Conservation (phyloP, 495 filamentous ascomycete genomes). For the Talaromyces nanjingensis region DNA sequence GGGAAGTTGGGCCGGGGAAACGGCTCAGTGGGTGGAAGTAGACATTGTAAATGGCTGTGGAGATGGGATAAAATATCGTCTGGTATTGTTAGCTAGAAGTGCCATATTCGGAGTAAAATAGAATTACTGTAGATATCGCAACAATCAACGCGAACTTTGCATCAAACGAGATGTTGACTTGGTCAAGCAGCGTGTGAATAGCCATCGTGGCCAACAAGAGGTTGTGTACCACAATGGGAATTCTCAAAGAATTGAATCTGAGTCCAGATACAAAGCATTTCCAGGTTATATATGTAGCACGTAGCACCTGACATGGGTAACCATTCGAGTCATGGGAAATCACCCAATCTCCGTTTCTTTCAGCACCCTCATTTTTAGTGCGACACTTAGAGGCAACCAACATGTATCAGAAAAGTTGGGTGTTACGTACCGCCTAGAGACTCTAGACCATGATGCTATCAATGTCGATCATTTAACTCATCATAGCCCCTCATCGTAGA, state of each 20-base stretch:
- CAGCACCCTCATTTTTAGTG: too few species aligned
- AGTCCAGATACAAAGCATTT: too few species aligned
- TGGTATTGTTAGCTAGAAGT: constrained; percentile 5
- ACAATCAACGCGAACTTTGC: not conserved
- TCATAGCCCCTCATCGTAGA: not conserved
- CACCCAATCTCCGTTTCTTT: too few species aligned
- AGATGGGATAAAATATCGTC: constrained; percentile 2
- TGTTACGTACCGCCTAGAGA: not conserved
- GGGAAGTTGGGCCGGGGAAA: constrained; percentile 42
- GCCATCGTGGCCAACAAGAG: too few species aligned
- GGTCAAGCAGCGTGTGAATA: not conserved
- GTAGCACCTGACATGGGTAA: too few species aligned
- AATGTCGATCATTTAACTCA: not conserved
- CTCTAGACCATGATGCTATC: not conserved
- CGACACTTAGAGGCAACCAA: too few species aligned
- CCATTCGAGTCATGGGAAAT: too few species aligned
- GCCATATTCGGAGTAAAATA: not conserved
- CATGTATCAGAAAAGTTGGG: too few species aligned
- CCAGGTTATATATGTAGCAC: too few species aligned
- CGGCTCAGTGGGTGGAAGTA: constrained; percentile 43
- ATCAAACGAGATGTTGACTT: not conserved
- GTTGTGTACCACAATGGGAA: too few species aligned
- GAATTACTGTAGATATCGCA: not conserved
- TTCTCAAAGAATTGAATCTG: too few species aligned
- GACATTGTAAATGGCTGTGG: constrained; percentile 35